Evolutionary conservation across 306 rosid genomes (phyloP).

Genomic region (Crataegus laevigata): DNA sequence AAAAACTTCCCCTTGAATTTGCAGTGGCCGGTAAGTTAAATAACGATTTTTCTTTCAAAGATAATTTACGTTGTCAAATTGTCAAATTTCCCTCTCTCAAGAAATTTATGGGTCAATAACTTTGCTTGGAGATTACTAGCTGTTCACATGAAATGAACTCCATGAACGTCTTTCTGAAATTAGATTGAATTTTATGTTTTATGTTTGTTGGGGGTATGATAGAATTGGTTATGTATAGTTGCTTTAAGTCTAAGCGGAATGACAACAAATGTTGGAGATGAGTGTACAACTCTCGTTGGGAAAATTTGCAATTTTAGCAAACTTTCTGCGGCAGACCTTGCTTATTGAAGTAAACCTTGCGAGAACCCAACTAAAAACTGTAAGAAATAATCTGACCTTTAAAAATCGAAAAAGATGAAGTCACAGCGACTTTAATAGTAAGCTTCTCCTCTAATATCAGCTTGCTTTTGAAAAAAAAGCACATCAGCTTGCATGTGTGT

Average conservation of each 20-base stretch:
- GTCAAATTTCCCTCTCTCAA: not conserved
- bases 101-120: too few species aligned
- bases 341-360: not conserved
- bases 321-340: not conserved
- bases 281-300: constrained; percentile 6
- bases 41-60: not conserved
- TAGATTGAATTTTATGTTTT: not conserved
- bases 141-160: not conserved
- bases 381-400: not conserved
- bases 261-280: not conserved
- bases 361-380: not conserved
- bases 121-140: not conserved
- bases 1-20: constrained; percentile 48
- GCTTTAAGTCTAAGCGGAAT: constrained; percentile 10
- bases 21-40: constrained; percentile 53
- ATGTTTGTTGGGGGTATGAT: not conserved
- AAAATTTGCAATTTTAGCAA: not conserved
- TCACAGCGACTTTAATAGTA: not conserved
- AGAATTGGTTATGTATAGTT: not conserved
- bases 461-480: not conserved
- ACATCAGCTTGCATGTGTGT: not conserved
- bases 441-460: not conserved
- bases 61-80: not conserved
- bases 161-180: not conserved
- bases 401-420: too few species aligned